These are phyloP conservation scores for Aspergillus heteromorphus DNA, from an alignment of 495 filamentous ascomycete genomes.

Conservation along the genomic window DNA sequence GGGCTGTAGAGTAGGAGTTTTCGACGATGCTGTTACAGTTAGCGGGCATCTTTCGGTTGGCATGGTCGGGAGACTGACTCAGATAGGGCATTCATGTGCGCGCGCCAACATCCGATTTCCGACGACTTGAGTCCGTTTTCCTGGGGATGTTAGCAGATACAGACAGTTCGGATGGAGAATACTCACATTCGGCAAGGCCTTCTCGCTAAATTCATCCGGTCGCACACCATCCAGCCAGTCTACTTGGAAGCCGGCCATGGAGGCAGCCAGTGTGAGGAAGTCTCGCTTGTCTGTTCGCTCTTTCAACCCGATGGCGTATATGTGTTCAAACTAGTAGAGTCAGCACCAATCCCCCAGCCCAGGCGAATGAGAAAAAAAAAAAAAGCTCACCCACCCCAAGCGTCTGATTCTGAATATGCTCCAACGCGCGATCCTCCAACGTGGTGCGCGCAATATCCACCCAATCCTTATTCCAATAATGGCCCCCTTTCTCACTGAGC, in stretches of 20 bases:
- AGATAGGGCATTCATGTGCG: conserved; percentile 33
- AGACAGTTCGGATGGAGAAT: background rate
- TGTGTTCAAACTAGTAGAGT: conserved; percentile 22
- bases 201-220: conserved; percentile 18
- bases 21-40: conserved; percentile 29
- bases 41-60: background rate
- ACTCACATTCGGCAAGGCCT: conserved; percentile 21
- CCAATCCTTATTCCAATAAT: background rate
- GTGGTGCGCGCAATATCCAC: conserved; percentile 3
- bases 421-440: conserved; percentile 15
- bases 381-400: conserved; percentile 16
- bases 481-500: background rate
- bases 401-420: conserved; percentile 24
- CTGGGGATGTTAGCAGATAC: background rate
- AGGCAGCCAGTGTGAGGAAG: conserved; percentile 49
- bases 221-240: conserved; percentile 49
- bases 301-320: conserved; percentile 59
- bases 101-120: conserved; percentile 30
- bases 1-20: conserved; percentile 39
- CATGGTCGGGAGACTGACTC: conserved; percentile 7
- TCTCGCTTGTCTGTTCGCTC: conserved; percentile 59
- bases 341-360: background rate
- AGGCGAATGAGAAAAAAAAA: background rate
- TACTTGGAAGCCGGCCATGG: conserved; percentile 45
- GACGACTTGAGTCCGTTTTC: background rate